phyloP scores from a whole-genome alignment of 495 filamentous ascomycete genomes.

The Lasiosphaeria ovina region DNA sequence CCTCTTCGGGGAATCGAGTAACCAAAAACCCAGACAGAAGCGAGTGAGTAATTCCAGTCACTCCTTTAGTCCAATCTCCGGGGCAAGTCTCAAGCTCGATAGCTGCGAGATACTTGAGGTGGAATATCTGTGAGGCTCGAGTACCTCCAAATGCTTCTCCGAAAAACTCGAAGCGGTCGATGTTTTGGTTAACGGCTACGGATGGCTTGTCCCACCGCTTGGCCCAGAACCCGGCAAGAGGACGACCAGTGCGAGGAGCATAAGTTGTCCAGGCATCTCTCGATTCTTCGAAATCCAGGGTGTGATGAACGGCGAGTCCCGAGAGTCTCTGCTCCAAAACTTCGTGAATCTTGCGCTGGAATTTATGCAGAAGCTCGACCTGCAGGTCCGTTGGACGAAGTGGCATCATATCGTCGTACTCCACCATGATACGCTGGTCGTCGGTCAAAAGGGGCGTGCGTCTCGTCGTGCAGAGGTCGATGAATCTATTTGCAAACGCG shows the following conservation, averaged over 20 bases:
- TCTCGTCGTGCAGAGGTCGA: constrained; percentile 19
- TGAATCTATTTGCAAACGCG: constrained; percentile 23
- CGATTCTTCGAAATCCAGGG: constrained; percentile 7
- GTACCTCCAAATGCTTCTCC: constrained; percentile 38
- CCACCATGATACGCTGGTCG: constrained; percentile 16
- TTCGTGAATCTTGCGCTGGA: constrained; percentile 27
- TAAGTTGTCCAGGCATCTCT: constrained; percentile 16
- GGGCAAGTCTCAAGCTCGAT: constrained; percentile 34
- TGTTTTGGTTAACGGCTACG: neutral
- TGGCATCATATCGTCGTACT: constrained; percentile 28
- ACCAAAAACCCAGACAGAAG: constrained; percentile 20
- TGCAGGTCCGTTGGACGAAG: constrained; percentile 18
- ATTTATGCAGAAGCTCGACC: constrained; percentile 14
- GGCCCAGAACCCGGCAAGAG: constrained; percentile 23
- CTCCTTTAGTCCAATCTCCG: constrained; percentile 27
- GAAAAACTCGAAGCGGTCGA: constrained; percentile 27
- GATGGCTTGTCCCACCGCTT: constrained; percentile 18
- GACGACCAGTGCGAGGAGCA: constrained; percentile 16
- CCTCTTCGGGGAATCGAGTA: constrained; percentile 8
- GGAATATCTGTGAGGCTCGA: constrained; percentile 32
- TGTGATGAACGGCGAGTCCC: constrained; percentile 12
- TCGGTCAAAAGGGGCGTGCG: constrained; percentile 26
- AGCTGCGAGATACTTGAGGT: constrained; percentile 33
- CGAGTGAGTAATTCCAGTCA: constrained; percentile 19
- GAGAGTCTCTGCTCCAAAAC: constrained; percentile 18